phyloP scores from a whole-genome alignment of 2,329 filamentous ascomycete species.

The Pseudodiploospora longispora region DNA sequence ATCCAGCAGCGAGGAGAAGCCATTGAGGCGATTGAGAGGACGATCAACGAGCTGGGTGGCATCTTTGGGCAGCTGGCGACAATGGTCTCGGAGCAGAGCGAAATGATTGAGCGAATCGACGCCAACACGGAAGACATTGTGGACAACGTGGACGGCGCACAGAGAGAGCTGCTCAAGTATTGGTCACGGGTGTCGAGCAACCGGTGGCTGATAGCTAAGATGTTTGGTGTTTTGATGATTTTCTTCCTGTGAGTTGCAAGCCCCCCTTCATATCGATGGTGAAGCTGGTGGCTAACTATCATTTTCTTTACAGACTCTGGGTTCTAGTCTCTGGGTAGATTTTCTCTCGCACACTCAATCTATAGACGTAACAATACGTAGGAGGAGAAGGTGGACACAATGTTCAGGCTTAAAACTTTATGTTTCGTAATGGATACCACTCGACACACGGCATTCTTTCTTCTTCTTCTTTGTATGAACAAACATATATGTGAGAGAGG shows the following conservation, averaged over 20 bases:
- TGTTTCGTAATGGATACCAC: not conserved
- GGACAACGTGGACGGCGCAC: constrained; percentile 95
- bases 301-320: constrained; percentile 24
- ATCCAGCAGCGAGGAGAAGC: constrained; percentile 91
- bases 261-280: not conserved
- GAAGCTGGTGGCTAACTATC: constrained; percentile 7
- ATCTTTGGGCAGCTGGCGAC: constrained; percentile 92
- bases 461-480: not conserved
- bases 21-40: constrained; percentile 93
- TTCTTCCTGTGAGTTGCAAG: constrained; percentile 58
- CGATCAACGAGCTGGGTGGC: constrained; percentile 79
- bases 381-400: not conserved
- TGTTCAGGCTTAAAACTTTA: not conserved
- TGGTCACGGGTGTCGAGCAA: constrained; percentile 93
- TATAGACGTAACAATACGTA: constrained; percentile 3
- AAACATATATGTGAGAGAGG: constrained; percentile 1
- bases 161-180: constrained; percentile 92
- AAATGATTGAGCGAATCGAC: constrained; percentile 96
- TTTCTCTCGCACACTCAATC: not conserved
- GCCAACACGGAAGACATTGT: constrained; percentile 97
- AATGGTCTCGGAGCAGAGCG: constrained; percentile 96
- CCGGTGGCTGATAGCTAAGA: constrained; percentile 84
- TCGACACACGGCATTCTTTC: not conserved
- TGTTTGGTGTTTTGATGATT: constrained; percentile 81
- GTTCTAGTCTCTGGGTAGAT: constrained; percentile 31